These are phyloP conservation scores for Geranium incanum DNA, from an alignment of 441 rosid genomes.

Conservation along the genomic window DNA sequence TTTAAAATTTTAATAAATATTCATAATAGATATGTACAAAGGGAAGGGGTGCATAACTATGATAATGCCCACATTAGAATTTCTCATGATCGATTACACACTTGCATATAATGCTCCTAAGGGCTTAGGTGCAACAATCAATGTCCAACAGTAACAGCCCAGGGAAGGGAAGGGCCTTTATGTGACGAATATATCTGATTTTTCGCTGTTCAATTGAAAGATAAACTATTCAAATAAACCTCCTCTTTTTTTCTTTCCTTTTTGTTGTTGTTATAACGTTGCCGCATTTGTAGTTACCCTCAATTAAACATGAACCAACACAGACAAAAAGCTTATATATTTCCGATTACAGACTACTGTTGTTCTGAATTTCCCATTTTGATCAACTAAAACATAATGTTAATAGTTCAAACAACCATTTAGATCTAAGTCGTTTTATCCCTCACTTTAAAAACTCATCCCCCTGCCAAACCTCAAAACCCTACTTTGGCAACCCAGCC, in stretches of 20 bases:
- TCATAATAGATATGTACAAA: not conserved
- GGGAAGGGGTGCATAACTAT: not conserved
- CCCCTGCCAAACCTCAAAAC: not conserved
- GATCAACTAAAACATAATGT: too few relatives aligned
- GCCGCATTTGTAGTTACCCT: too few relatives aligned
- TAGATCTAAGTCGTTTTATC: too few relatives aligned
- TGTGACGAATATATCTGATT: not conserved
- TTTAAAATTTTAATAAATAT: too few relatives aligned
- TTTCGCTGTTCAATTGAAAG: not conserved
- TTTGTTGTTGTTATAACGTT: not conserved
- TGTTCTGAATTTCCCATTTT: too few relatives aligned
- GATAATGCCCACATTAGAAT: not conserved
- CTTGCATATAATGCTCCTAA: not conserved
- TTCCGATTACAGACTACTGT: too few relatives aligned
- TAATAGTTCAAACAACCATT: too few relatives aligned
- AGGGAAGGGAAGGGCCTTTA: too few relatives aligned
- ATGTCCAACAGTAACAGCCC: not conserved
- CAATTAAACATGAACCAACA: too few relatives aligned
- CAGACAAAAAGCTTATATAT: too few relatives aligned
- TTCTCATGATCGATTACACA: not conserved
- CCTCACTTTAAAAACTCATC: too few relatives aligned
- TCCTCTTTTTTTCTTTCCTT: too few relatives aligned
- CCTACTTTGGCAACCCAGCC: not conserved
- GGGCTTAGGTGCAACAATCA: not conserved
- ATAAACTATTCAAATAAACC: not conserved